Evolutionary conservation across 257 asterid genomes (phyloP).

Genomic region (Solanum rostratum): DNA sequence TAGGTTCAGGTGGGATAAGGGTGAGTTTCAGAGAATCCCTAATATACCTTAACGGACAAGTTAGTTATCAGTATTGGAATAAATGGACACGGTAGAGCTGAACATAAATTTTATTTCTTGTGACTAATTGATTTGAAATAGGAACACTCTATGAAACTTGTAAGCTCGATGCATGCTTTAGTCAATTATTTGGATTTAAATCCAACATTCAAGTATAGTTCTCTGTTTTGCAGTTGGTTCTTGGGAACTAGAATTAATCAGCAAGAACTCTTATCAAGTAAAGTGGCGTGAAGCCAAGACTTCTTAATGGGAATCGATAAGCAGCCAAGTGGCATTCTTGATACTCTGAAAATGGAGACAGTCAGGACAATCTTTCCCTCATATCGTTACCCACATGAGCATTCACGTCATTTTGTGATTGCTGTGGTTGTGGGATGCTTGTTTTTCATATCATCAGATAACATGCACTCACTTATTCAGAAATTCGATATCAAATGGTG

Average conservation of each 20-base stretch:
- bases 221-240: slow-evolving; percentile 11
- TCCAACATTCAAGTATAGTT: not conserved
- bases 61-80: not conserved
- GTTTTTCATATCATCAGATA: slow-evolving; percentile 94
- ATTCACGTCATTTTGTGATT: slow-evolving; percentile 88
- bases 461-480: slow-evolving; percentile 91
- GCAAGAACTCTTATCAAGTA: slow-evolving; percentile 14
- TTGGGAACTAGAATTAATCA: slow-evolving; percentile 10
- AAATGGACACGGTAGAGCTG: not conserved
- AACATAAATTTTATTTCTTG: not conserved
- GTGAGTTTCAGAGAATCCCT: not conserved
- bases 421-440: slow-evolving; percentile 95
- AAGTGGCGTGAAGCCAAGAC: slow-evolving; percentile 8
- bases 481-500: slow-evolving; percentile 96
- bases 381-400: slow-evolving; percentile 93
- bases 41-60: not conserved
- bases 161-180: not conserved
- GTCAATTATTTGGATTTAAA: not conserved
- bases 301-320: slow-evolving; percentile 53
- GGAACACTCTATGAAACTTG: not conserved
- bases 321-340: slow-evolving; percentile 54
- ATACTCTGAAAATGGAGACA: slow-evolving; percentile 76
- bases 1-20: not conserved
- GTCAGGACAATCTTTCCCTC: slow-evolving; percentile 86
- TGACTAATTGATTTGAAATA: not conserved